A percentile compares a stretch with the other conserved stretches of the same genome.
Conservation (phyloP, 202 grass and related monocot species). For the Schoenoplectus triqueter region DNA sequence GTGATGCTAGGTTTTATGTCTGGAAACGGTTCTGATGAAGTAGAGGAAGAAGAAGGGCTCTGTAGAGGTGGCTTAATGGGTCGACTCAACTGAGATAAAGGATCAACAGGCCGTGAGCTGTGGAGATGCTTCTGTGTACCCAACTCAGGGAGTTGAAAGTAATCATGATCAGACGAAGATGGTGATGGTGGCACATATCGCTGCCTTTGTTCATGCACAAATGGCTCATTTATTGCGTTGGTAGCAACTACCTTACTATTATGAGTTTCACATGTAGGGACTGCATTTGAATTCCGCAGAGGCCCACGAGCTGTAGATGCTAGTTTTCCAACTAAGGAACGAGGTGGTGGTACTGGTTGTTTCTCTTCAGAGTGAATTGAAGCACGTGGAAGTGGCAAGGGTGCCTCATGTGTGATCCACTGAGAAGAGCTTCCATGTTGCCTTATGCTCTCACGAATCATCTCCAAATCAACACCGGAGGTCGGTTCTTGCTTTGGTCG, state of each 20-base stretch:
- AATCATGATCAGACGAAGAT: slow-evolving; percentile 48
- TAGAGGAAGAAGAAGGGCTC: slow-evolving; percentile 48
- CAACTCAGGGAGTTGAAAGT: slow-evolving; percentile 40
- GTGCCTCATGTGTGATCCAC: slow-evolving; percentile 32
- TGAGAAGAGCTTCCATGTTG: slow-evolving; percentile 50
- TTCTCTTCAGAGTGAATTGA: slow-evolving; percentile 25
- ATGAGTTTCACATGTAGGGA: slow-evolving; percentile 23
- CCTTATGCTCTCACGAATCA: slow-evolving; percentile 34
- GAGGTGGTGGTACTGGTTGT: slow-evolving; percentile 13
- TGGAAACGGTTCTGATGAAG: slow-evolving; percentile 39
- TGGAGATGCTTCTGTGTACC: slow-evolving; percentile 26
- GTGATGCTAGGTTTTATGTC: slow-evolving; percentile 31
- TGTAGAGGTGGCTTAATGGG: slow-evolving; percentile 39
- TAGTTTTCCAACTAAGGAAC: slow-evolving; percentile 21
- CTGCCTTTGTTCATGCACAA: slow-evolving; percentile 54
- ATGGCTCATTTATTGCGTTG: slow-evolving; percentile 37
- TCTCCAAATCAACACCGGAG: slow-evolving; percentile 47
- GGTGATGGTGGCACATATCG: slow-evolving; percentile 64
- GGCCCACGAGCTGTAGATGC: slow-evolving; percentile 10
- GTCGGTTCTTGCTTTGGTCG: slow-evolving; percentile 54
- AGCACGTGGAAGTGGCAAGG: slow-evolving; percentile 3
- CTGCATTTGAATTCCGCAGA: slow-evolving; percentile 3
- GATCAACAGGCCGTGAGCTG: slow-evolving; percentile 37
- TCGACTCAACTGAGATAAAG: slow-evolving; percentile 28
- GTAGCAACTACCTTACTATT: background rate